Evolutionary conservation across 2,329 filamentous ascomycete species (phyloP).

Genomic region (Zymoseptoria brevis): DNA sequence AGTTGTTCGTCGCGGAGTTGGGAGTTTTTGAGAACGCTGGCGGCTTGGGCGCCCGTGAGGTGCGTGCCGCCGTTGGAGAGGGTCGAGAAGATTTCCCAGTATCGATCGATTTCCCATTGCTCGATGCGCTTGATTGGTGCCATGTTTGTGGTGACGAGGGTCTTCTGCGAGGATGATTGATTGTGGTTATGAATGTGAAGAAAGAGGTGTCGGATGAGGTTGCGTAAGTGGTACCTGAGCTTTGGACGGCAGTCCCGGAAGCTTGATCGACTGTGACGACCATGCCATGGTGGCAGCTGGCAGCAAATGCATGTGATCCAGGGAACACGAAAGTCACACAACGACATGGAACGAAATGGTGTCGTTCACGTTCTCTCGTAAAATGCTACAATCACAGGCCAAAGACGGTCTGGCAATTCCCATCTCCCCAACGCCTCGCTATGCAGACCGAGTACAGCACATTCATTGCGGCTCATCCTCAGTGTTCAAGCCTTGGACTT

Average conservation of each 20-base stretch:
- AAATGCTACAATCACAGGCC: not conserved
- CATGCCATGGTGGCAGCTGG: not conserved
- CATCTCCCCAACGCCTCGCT: not conserved
- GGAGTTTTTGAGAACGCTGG: conserved; percentile 65
- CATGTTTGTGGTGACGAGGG: conserved; percentile 15
- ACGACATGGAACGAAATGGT: not conserved
- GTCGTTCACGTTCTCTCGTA: not conserved
- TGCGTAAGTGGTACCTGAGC: not conserved
- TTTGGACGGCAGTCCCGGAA: not conserved
- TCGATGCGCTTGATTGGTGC: conserved; percentile 50
- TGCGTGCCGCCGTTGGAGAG: conserved; percentile 56
- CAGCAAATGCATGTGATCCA: not conserved
- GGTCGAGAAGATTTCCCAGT: conserved; percentile 72
- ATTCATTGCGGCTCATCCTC: not conserved
- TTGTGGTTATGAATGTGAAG: not conserved
- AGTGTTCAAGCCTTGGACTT: not conserved
- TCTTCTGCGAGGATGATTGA: not conserved
- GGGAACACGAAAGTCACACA: not conserved
- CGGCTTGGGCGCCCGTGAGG: conserved; percentile 62
- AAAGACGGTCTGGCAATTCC: not conserved
- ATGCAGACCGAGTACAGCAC: not conserved
- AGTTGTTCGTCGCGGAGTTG: conserved; percentile 72
- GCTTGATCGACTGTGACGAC: not conserved
- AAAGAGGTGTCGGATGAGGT: not conserved
- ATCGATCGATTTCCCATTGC: conserved; percentile 67